Evolutionary conservation across 257 asterid genomes (phyloP).

Genomic region (Solanum rostratum): DNA sequence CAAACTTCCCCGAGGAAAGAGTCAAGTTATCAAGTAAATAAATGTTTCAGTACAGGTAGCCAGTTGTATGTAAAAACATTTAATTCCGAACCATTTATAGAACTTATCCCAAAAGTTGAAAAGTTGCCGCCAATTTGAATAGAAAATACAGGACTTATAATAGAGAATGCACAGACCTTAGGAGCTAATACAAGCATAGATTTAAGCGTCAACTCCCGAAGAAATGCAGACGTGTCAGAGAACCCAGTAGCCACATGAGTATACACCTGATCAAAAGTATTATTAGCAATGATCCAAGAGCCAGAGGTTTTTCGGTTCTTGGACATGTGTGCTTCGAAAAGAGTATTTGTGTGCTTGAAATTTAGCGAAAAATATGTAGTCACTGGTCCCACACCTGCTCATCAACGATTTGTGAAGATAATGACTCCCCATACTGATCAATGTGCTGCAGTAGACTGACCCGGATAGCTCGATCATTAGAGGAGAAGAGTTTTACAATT

Average conservation of each 20-base stretch:
- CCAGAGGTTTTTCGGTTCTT: background rate
- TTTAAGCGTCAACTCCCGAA: slow-evolving; percentile 88
- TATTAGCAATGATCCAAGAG: background rate
- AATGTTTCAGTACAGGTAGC: background rate
- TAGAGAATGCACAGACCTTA: slow-evolving; percentile 41
- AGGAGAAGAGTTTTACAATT: slow-evolving; percentile 77
- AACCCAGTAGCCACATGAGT: slow-evolving; percentile 95
- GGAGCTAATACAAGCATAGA: slow-evolving; percentile 98
- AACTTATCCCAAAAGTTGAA: background rate
- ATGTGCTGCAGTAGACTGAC: slow-evolving; percentile 84
- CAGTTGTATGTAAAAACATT: background rate
- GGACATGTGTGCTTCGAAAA: background rate
- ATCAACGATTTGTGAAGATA: slow-evolving; percentile 76
- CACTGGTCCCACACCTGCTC: slow-evolving; percentile 58
- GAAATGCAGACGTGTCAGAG: slow-evolving; percentile 88
- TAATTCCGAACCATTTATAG: background rate
- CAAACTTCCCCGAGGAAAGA: background rate
- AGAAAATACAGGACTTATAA: background rate
- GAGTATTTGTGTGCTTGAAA: slow-evolving; percentile 2
- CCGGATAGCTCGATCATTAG: slow-evolving; percentile 90
- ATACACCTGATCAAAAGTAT: slow-evolving; percentile 50
- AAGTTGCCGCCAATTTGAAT: background rate
- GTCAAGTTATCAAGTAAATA: background rate
- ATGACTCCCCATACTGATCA: slow-evolving; percentile 86
- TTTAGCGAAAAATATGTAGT: slow-evolving; percentile 2